Conservation (phyloP, 768 basidiomycete species). For the Kondoa malvinella region DNA sequence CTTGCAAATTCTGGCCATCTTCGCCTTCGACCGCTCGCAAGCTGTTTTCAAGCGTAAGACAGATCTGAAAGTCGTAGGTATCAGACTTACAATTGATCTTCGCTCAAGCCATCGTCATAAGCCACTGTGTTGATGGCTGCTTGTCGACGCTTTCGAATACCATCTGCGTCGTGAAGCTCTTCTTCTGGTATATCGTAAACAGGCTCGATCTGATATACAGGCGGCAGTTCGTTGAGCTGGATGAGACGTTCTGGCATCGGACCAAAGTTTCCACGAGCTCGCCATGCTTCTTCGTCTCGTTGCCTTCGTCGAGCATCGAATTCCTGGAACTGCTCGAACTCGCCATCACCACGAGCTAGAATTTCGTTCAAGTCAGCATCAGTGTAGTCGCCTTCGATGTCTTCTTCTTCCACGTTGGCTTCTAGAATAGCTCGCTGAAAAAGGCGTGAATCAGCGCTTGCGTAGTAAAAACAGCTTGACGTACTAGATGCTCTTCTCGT, state of each 20-base stretch:
- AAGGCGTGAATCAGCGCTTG: constrained; percentile 9
- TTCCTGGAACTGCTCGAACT: constrained; percentile 54
- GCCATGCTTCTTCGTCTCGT: constrained; percentile 50
- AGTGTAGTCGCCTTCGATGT: constrained; percentile 33
- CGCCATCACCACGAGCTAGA: constrained; percentile 67
- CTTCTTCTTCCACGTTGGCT: constrained; percentile 31
- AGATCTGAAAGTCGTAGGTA: no score
- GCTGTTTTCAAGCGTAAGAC: no score
- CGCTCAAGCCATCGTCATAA: constrained; percentile 84
- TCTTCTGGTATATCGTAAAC: constrained; percentile 45
- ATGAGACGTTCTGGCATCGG: constrained; percentile 62
- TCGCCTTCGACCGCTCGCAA: constrained; percentile 35
- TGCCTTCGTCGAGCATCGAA: constrained; percentile 69
- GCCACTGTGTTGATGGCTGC: constrained; percentile 46
- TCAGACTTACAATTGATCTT: constrained; percentile 94
- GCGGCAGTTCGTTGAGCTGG: constrained; percentile 72
- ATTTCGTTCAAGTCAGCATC: constrained; percentile 70
- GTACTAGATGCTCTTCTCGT: constrained; percentile 80
- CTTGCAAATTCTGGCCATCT: constrained; percentile 25
- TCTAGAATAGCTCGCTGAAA: constrained; percentile 58
- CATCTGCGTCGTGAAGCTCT: constrained; percentile 37
- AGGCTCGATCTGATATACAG: constrained; percentile 55
- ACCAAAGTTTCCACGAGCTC: constrained; percentile 53
- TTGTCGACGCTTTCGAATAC: constrained; percentile 39
- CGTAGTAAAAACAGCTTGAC: constrained; percentile 27